A percentile compares a stretch with the other conserved stretches of the same genome.
Conservation (phyloP, 768 basidiomycete genomes). For the Boletus tomentosulus region DNA sequence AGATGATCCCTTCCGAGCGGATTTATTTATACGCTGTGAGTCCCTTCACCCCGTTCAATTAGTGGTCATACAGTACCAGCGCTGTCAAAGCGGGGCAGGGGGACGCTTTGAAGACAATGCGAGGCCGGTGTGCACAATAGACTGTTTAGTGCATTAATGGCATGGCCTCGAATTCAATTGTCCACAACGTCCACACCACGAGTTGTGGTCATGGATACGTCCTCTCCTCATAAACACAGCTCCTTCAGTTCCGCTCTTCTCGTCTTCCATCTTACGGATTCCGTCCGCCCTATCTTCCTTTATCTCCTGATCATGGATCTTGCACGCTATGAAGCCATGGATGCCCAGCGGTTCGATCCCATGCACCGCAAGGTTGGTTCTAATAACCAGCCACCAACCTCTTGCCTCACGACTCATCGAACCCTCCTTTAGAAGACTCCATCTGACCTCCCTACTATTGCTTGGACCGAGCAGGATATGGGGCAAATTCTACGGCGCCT, state of each 20-base stretch:
- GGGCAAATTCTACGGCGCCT: conserved; percentile 26
- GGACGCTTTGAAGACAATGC: conserved; percentile 19
- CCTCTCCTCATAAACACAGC: conserved; percentile 20
- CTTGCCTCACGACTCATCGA: conserved; percentile 19
- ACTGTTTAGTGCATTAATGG: conserved; percentile 19
- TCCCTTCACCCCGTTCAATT: conserved; percentile 1
- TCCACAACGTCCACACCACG: conserved; percentile 23
- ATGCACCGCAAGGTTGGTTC: conserved; percentile 26
- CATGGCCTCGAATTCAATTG: conserved; percentile 19
- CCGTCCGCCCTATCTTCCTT: conserved; percentile 26
- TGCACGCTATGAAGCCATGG: conserved; percentile 28
- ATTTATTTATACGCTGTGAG: conserved; percentile 15
- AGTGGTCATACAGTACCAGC: neutral
- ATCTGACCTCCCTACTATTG: conserved; percentile 8
- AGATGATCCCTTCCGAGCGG: conserved; percentile 8
- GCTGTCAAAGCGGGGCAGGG: conserved; percentile 19
- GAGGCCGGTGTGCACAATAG: conserved; percentile 5
- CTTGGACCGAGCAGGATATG: conserved; percentile 19
- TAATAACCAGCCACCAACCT: conserved; percentile 7
- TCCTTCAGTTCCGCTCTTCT: conserved; percentile 27
- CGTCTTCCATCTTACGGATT: conserved; percentile 24
- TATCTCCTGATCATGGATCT: conserved; percentile 25
- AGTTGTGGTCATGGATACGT: conserved; percentile 23
- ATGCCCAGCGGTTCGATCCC: conserved; percentile 32
- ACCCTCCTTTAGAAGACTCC: conserved; percentile 16